A percentile compares a stretch with the other conserved stretches of the same genome.
Conservation (phyloP, 306 rosid species). For the Abrus pulchellus region DNA sequence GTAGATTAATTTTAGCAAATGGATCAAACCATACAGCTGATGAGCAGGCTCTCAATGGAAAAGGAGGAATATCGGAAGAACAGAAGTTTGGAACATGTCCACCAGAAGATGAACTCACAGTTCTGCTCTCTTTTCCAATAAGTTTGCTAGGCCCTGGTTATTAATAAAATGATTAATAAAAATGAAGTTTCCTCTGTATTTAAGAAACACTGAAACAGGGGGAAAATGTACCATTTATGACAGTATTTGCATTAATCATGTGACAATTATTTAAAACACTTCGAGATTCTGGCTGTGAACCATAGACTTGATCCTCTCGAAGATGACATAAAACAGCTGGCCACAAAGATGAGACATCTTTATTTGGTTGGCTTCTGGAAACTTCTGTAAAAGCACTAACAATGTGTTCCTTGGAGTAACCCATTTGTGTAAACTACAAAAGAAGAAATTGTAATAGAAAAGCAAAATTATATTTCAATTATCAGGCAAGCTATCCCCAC, state of each 20-base stretch:
- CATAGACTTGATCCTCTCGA: constrained; percentile 78
- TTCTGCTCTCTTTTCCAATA: constrained; percentile 55
- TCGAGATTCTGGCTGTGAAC: constrained; percentile 57
- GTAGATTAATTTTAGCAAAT: constrained; percentile 7
- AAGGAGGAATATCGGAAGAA: constrained; percentile 50
- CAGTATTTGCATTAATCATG: constrained; percentile 38
- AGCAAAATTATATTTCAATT: constrained; percentile 11
- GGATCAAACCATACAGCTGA: constrained; percentile 66
- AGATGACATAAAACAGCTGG: constrained; percentile 84
- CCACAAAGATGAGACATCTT: constrained; percentile 79
- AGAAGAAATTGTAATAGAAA: constrained; percentile 20
- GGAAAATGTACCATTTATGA: constrained; percentile 51
- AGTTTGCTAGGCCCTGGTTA: constrained; percentile 60
- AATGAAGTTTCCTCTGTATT: constrained; percentile 28
- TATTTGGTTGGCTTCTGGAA: constrained; percentile 60
- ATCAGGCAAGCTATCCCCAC: neutral
- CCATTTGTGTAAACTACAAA: constrained; percentile 75
- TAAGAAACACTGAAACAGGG: constrained; percentile 2
- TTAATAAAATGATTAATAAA: constrained; percentile 42
- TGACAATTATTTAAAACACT: constrained; percentile 40
- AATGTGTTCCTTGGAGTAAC: constrained; percentile 83
- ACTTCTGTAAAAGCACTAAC: constrained; percentile 66
- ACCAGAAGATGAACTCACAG: constrained; percentile 45
- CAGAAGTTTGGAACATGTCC: constrained; percentile 51
- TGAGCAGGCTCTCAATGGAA: constrained; percentile 74